Evolutionary conservation across 495 filamentous ascomycete genomes (phyloP).

Genomic region (Hypoxylon crocopeplum): DNA sequence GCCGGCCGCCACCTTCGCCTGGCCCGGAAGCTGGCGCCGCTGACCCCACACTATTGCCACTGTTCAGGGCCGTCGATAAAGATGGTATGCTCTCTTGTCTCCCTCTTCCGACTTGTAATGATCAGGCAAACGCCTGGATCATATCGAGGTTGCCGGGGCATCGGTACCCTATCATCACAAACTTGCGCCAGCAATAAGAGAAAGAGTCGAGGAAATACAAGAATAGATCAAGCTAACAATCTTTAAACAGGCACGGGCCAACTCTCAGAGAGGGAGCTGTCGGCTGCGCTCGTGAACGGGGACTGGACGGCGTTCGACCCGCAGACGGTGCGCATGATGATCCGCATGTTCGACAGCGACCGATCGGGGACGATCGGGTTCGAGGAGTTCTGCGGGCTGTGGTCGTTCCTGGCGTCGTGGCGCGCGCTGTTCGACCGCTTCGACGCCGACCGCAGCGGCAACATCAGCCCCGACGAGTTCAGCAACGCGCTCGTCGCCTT

Average conservation of each 20-base stretch:
- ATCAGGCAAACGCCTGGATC: no score
- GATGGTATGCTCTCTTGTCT: slow-evolving; percentile 61
- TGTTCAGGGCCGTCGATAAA: slow-evolving; percentile 93
- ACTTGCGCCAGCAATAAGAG: background rate
- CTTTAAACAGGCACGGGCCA: slow-evolving; percentile 69
- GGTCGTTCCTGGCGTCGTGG: slow-evolving; percentile 95
- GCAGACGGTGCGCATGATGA: slow-evolving; percentile 99
- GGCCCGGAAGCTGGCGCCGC: slow-evolving; percentile 65
- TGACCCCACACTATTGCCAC: slow-evolving; percentile 77
- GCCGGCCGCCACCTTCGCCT: slow-evolving; percentile 70
- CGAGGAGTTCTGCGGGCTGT: slow-evolving; percentile 93
- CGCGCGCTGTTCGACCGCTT: slow-evolving; percentile 93
- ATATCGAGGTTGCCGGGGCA: no score
- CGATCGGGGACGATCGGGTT: slow-evolving; percentile 88
- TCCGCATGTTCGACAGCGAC: slow-evolving; percentile 96
- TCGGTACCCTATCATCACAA: no score
- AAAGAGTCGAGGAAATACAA: background rate
- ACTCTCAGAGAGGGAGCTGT: slow-evolving; percentile 86
- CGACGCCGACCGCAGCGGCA: slow-evolving; percentile 85
- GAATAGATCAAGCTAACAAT: slow-evolving; percentile 6
- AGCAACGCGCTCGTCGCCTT: slow-evolving; percentile 91
- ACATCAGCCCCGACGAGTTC: slow-evolving; percentile 87
- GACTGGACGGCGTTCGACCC: slow-evolving; percentile 94
- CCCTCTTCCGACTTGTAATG: background rate
- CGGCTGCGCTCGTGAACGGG: slow-evolving; percentile 91